Percentiles rank a stretch among this genome's conserved stretches.
Evolutionary conservation across 2,329 filamentous ascomycete genomes (phyloP).

Genomic region (Colletotrichum godetiae): DNA sequence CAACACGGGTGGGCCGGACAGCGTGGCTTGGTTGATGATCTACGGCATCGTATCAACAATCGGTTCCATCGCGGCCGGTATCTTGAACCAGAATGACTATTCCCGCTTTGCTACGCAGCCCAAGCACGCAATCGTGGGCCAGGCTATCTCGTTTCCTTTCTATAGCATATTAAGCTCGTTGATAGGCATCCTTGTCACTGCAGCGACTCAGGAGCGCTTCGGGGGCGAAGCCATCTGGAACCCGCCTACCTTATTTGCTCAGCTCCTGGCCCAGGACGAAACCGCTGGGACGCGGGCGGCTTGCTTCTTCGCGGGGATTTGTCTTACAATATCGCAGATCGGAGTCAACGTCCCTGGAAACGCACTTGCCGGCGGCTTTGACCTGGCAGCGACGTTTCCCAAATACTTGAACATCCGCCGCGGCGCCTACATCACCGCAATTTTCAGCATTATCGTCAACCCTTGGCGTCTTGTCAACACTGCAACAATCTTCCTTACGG

Average conservation of each 20-base stretch:
- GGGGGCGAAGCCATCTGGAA: slow-evolving; percentile 51
- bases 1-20: slow-evolving; percentile 42
- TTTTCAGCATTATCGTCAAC: slow-evolving; percentile 50
- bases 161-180: slow-evolving; percentile 49
- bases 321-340: slow-evolving; percentile 49
- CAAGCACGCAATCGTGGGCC: slow-evolving; percentile 47
- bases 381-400: slow-evolving; percentile 51
- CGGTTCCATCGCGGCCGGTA: slow-evolving; percentile 51
- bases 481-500: slow-evolving; percentile 49
- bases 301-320: slow-evolving; percentile 51
- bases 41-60: slow-evolving; percentile 50
- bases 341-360: slow-evolving; percentile 52
- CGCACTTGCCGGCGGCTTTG: slow-evolving; percentile 51
- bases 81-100: slow-evolving; percentile 53
- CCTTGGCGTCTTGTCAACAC: slow-evolving; percentile 52
- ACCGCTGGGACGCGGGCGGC: slow-evolving; percentile 49
- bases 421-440: slow-evolving; percentile 49
- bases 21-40: slow-evolving; percentile 50
- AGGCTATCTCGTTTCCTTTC: slow-evolving; percentile 48
- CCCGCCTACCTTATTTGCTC: slow-evolving; percentile 48
- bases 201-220: slow-evolving; percentile 50
- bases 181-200: slow-evolving; percentile 53
- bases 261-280: slow-evolving; percentile 44
- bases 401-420: slow-evolving; percentile 51
- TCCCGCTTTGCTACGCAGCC: slow-evolving; percentile 48